phyloP scores from a whole-genome alignment of 306 rosid genomes.

The Styphnolobium japonicum region DNA sequence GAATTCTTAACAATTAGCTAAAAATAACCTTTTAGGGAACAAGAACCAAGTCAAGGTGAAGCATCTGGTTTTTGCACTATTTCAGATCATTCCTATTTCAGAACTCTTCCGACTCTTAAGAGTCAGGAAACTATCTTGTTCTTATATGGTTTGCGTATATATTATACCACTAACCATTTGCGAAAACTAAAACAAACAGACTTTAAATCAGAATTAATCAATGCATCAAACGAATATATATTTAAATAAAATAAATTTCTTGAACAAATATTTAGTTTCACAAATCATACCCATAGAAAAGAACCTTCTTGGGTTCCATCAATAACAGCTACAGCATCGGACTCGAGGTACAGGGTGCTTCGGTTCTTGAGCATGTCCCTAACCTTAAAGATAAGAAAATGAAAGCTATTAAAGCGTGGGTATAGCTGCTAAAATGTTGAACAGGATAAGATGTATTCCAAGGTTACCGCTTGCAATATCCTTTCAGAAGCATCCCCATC shows the following conservation, averaged over 20 bases:
- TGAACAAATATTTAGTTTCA: not conserved
- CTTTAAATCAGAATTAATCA: too few species aligned
- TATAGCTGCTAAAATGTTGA: not conserved
- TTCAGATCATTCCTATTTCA: too few species aligned
- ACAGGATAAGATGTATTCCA: not conserved
- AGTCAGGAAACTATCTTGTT: too few species aligned
- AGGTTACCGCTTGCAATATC: constrained; percentile 57
- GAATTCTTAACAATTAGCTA: too few species aligned
- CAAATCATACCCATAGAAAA: constrained; percentile 61
- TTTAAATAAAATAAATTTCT: not conserved
- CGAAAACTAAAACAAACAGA: too few species aligned
- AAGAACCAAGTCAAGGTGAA: too few species aligned
- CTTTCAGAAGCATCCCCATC: constrained; percentile 52
- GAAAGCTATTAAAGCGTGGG: not conserved
- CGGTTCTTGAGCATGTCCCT: constrained; percentile 51
- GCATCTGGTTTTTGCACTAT: too few species aligned
- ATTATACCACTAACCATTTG: too few species aligned
- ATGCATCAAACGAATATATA: not conserved
- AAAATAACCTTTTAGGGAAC: too few species aligned
- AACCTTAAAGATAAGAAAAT: constrained; percentile 38
- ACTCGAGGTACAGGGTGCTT: constrained; percentile 38
- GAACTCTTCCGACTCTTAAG: too few species aligned
- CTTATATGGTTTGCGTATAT: too few species aligned
- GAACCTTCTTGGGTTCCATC: constrained; percentile 86
- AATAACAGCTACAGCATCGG: constrained; percentile 48